These are phyloP conservation scores for Ceratocystis cubensis DNA, from an alignment of 2,329 filamentous ascomycete genomes.

Conservation along the genomic window DNA sequence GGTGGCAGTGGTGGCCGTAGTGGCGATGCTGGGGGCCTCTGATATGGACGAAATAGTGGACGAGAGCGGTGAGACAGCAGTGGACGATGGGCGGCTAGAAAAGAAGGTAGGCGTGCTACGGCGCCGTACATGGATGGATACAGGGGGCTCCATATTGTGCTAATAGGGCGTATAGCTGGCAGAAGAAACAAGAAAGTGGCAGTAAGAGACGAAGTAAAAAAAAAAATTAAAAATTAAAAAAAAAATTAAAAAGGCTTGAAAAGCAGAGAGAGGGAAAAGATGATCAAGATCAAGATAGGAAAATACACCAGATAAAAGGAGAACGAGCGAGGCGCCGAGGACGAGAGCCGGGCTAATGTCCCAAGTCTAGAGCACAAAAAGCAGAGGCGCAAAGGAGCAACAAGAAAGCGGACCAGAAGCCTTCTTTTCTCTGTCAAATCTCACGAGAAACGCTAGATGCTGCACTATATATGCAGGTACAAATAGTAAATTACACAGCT, in stretches of 20 bases:
- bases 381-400: neutral
- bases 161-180: neutral
- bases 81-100: slow-evolving; percentile 1
- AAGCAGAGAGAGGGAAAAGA: neutral
- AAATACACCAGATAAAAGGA: neutral
- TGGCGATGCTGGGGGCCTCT: slow-evolving; percentile 14
- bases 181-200: neutral
- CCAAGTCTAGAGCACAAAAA: neutral
- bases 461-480: slow-evolving; percentile 5
- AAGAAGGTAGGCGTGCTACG: slow-evolving; percentile 12
- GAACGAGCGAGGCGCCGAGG: neutral
- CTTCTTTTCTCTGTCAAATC: slow-evolving; percentile 8
- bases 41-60: slow-evolving; percentile 15
- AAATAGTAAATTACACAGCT: neutral
- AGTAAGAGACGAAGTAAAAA: neutral
- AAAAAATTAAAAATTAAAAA: neutral
- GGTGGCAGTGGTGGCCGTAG: neutral
- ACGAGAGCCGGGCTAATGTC: neutral
- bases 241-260: neutral
- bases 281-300: neutral
- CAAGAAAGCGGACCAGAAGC: neutral
- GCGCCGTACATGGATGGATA: slow-evolving; percentile 8
- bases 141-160: slow-evolving; percentile 2
- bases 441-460: slow-evolving; percentile 2
- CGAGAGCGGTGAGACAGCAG: slow-evolving; percentile 7